Base-by-base conservation (phyloP, 2,329 filamentous ascomycete genomes). In the Fusarium papillatum region DNA sequence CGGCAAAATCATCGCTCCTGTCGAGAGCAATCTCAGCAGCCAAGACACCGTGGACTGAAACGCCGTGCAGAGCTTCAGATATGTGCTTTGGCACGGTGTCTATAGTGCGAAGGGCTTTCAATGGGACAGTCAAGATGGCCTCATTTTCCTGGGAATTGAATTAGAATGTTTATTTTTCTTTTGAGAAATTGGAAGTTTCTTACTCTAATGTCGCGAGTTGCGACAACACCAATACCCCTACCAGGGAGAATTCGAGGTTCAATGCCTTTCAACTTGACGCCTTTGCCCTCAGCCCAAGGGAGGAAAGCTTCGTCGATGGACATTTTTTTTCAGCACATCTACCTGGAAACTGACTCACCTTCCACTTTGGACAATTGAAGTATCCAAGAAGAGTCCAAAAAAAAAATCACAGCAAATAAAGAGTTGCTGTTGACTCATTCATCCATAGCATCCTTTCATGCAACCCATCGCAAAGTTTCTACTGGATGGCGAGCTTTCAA, bases 151-250 rank as follows among this genome's bases (percentile, higher is more conserved):
- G 66, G 9, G 2, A 34, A 19, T 16, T 0, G 8, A 19, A 43
- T 74, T 48, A 79, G 74, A 64, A 17, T 13, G 9, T 4, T 38
- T 46, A 9, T 17, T 11, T 13, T 8, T 4, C 34, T 46, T 16
- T 14, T 11, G 7, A 2, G 26, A 1, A 17, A 14, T 14, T 14
- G 4, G 26, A 7, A 5, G 17, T 59, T 16, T 68, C 75, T 79
- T 85, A 94, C 94, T 85, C 93, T 86, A 72, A 97, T 88, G 17
- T 89, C 85, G 34, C 89, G 88, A 16, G 90, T 92, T 7, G 95
- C 93, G 63, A 96, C 88, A 68, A 98, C 92, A 59, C 96, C 95
- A 65, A 97, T 89, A 34, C 95, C 95, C 66, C 94, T 89, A 2
- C 92, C 93, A 8, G 92, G 90, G 19, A 98, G 92, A 46, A 86